Evolutionary conservation across 1,284 basidiomycete species (phyloP), one percentile per base, ranked within the genome.

Genomic region (Bondarzewia mesenterica): DNA sequence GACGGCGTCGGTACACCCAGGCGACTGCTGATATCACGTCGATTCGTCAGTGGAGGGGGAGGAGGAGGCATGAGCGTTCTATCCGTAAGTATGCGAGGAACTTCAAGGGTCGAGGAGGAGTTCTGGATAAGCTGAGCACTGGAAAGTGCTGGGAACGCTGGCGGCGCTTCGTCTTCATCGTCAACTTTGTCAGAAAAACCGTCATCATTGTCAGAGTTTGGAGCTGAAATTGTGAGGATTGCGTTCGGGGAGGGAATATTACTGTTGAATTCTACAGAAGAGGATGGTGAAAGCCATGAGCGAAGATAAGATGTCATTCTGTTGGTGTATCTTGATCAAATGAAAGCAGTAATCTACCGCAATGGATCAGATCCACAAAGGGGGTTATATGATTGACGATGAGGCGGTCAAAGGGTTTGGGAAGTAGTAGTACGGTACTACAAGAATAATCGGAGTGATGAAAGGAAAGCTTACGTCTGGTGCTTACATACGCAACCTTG

Each of bases 111-210:
- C 3, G 65, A 43, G 23, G 46, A 51, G 5, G 50, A 39, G 25
- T 53, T 40, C 22, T 55, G 50, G 5, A 65, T 68, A n/a, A 93
- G 83, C 60, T 96, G 93, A 14, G 84, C 82, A 49, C 91, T 93
- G 61, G 82, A 75, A 4, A 81, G 70, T 21, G 82, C 78, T 5
- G 93, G 94, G 63, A 96, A 96, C 0, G 82, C 80, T 3, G 93
- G 93, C 1, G 91, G 84, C 2, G 64, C 61, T 57, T 93, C 85
- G 52, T 83, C 75, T 51, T 83, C 77, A 39, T 75, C 73, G 55
- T 40, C 44, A n/a, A 21, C 25, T 12, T 6, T 26, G n/a, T 36
- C 26, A 22, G 26, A 25, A 15, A 14, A n/a, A 14, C 40, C 45
- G 18, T 46, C 45, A 42, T 75, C 72, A 15, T 76, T 75, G 4